A percentile compares a stretch with the other conserved stretches of the same genome.
Conservation (phyloP, 192 early-diverging fungal genomes). For the Gaertneriomyces sp. region DNA sequence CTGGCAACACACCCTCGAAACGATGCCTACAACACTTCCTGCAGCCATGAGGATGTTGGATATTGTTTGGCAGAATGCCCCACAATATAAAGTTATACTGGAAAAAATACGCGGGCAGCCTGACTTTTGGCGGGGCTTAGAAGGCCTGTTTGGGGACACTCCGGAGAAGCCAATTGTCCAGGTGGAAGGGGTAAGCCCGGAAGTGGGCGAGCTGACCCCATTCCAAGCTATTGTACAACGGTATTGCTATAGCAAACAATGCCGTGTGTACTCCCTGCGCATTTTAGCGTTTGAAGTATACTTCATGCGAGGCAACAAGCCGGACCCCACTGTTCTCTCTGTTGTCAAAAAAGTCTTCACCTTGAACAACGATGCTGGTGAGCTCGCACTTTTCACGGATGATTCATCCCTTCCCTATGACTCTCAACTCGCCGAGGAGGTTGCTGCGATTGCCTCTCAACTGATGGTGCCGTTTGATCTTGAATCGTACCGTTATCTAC, state of each 20-base stretch:
- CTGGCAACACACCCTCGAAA: slow-evolving; percentile 16
- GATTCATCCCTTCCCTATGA: slow-evolving; percentile 12
- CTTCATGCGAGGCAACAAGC: slow-evolving; percentile 7
- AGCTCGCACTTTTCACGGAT: slow-evolving; percentile 16
- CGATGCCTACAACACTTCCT: slow-evolving; percentile 28
- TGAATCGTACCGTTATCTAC: slow-evolving; percentile 6
- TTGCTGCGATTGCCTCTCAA: neutral
- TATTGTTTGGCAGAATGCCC: slow-evolving; percentile 36
- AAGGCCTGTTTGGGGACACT: slow-evolving; percentile 20
- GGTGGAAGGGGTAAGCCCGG: slow-evolving; percentile 12
- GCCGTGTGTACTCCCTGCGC: slow-evolving; percentile 24
- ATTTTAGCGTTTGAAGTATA: slow-evolving; percentile 34
- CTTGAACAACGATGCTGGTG: slow-evolving; percentile 4
- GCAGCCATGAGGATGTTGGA: slow-evolving; percentile 33
- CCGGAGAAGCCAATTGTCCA: slow-evolving; percentile 18
- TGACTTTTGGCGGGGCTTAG: slow-evolving; percentile 36
- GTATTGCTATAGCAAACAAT: slow-evolving; percentile 15
- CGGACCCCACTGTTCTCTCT: neutral
- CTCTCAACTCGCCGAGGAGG: neutral
- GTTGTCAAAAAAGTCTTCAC: slow-evolving; percentile 18
- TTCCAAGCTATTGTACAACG: slow-evolving; percentile 12
- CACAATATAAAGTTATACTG: slow-evolving; percentile 30
- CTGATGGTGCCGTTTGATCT: slow-evolving; percentile 22
- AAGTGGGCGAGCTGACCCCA: neutral
- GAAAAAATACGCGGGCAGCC: slow-evolving; percentile 15